phyloP scores from a whole-genome alignment of 2,329 filamentous ascomycete genomes.

The Myriosclerotinia curreyana region DNA sequence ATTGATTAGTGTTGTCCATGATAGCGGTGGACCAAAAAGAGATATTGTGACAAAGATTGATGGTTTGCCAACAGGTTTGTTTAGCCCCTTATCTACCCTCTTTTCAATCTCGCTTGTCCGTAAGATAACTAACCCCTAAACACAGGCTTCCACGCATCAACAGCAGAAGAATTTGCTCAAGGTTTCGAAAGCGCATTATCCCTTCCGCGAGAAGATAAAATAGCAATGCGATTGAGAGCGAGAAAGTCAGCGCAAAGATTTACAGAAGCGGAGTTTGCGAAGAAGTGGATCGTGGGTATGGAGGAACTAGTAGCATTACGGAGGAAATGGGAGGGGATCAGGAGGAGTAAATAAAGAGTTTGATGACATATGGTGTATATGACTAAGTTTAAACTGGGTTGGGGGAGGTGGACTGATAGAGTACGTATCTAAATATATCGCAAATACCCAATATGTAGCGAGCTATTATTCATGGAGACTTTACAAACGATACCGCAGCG shows the following conservation, averaged over 20 bases:
- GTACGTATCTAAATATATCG: slow-evolving; percentile 13
- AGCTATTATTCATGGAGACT: neutral
- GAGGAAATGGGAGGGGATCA: slow-evolving; percentile 13
- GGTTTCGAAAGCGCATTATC: slow-evolving; percentile 76
- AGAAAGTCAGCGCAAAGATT: slow-evolving; percentile 78
- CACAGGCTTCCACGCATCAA: slow-evolving; percentile 80
- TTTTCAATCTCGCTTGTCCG: slow-evolving; percentile 1
- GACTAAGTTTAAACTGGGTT: neutral
- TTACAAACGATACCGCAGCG: neutral
- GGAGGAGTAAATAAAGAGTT: slow-evolving; percentile 7
- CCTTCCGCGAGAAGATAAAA: slow-evolving; percentile 62
- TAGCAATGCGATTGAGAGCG: slow-evolving; percentile 73
- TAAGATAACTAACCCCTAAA: slow-evolving; percentile 16
- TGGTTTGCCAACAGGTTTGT: slow-evolving; percentile 70
- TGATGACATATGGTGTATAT: neutral
- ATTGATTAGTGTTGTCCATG: slow-evolving; percentile 86
- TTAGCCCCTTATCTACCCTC: slow-evolving; percentile 19
- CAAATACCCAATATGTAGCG: slow-evolving; percentile 1
- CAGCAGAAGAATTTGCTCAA: slow-evolving; percentile 71
- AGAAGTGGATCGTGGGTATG: slow-evolving; percentile 74
- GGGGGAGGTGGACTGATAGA: neutral
- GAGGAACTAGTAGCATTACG: slow-evolving; percentile 58
- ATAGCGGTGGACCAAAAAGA: slow-evolving; percentile 87
- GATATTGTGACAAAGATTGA: slow-evolving; percentile 87
- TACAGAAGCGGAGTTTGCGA: slow-evolving; percentile 80